phyloP scores from a whole-genome alignment of 306 rosid species.

The Gynostemma pentaphyllum region DNA sequence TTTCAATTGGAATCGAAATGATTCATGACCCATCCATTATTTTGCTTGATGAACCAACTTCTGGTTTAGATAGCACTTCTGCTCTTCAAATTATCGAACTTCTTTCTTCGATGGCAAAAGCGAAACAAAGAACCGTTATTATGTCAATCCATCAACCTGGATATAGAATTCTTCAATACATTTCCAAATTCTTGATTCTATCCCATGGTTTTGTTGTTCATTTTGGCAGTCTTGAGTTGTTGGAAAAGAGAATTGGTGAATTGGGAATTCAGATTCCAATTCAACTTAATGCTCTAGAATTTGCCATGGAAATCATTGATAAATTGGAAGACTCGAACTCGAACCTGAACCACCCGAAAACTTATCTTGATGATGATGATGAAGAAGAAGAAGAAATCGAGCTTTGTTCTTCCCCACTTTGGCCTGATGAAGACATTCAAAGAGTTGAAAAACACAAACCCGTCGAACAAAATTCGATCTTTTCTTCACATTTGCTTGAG shows the following conservation, averaged over 20 bases:
- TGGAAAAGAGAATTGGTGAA: constrained; percentile 37
- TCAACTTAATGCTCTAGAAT: constrained; percentile 68
- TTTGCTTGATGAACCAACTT: constrained; percentile 78
- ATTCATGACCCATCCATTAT: constrained; percentile 68
- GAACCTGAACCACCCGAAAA: too few species aligned
- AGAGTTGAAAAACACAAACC: constrained; percentile 10
- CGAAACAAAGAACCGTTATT: constrained; percentile 50
- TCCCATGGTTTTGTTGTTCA: constrained; percentile 62
- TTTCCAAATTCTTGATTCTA: constrained; percentile 63
- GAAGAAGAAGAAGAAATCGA: constrained; percentile 18
- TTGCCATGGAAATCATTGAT: constrained; percentile 62
- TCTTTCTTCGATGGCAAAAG: constrained; percentile 46
- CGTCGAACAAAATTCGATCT: background rate
- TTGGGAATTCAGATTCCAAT: constrained; percentile 50
- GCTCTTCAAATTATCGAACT: constrained; percentile 63
- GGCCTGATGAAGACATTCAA: constrained; percentile 23
- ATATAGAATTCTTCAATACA: constrained; percentile 60
- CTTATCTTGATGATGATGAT: background rate
- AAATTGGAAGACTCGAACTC: constrained; percentile 38
- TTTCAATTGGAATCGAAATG: constrained; percentile 79
- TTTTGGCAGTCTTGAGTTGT: constrained; percentile 53
- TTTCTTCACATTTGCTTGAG: constrained; percentile 33
- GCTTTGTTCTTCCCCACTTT: constrained; percentile 17
- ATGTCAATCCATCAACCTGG: constrained; percentile 89
- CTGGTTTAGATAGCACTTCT: constrained; percentile 61